Conservation (phyloP, 345 rosid species). For the Triadica sebifera region DNA sequence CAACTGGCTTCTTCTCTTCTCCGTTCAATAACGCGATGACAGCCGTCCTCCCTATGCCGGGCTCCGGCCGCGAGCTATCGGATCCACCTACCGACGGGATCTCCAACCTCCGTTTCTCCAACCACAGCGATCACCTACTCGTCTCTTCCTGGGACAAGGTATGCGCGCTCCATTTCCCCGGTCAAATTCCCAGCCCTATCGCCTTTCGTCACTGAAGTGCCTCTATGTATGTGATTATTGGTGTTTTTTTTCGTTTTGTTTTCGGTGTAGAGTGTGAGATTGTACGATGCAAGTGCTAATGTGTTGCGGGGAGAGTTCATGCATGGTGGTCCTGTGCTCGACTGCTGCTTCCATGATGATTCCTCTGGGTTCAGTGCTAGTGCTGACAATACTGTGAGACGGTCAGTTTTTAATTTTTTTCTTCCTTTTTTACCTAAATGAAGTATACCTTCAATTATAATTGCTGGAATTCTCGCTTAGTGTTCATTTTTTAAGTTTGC, state of each 20-base stretch:
- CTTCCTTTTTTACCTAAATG: neutral
- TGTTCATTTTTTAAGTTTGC: neutral
- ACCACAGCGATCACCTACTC: constrained; percentile 87
- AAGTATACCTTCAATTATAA: neutral
- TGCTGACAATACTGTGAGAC: constrained; percentile 65
- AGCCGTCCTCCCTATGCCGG: constrained; percentile 49
- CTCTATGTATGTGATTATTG: neutral
- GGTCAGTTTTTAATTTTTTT: constrained; percentile 37
- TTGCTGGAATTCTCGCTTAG: neutral
- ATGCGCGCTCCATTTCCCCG: neutral
- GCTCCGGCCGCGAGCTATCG: constrained; percentile 72
- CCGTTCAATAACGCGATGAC: constrained; percentile 36
- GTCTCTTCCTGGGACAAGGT: constrained; percentile 99
- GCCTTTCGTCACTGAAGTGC: neutral
- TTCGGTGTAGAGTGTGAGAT: constrained; percentile 53
- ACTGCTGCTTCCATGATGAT: constrained; percentile 96
- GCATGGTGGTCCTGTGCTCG: constrained; percentile 91
- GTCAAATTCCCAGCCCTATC: neutral
- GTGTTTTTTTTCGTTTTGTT: neutral
- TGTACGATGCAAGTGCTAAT: constrained; percentile 79
- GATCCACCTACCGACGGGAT: constrained; percentile 91
- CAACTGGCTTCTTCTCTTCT: neutral
- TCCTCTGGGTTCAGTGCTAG: constrained; percentile 92
- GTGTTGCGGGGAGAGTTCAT: constrained; percentile 80
- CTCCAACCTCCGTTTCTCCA: constrained; percentile 91